Conservation (phyloP, 306 rosid genomes). For the Alnus glutinosa region DNA sequence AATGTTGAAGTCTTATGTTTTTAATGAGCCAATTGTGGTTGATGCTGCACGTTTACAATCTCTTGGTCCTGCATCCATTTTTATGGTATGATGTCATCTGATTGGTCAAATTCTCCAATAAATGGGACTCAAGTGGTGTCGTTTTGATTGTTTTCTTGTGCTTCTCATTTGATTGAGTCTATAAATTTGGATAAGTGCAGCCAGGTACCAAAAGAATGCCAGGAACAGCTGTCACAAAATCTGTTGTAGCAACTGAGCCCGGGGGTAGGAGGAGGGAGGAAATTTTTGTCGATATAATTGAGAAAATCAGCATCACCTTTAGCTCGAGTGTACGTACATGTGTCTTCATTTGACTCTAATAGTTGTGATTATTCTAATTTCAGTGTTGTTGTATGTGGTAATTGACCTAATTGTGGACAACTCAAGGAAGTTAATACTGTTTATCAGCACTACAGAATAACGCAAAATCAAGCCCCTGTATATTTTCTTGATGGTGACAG, state of each 20-base stretch:
- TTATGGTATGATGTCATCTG: slow-evolving; percentile 47
- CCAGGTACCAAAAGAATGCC: slow-evolving; percentile 87
- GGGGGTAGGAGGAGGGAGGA: slow-evolving; percentile 89
- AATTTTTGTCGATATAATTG: slow-evolving; percentile 86
- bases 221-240: slow-evolving; percentile 85
- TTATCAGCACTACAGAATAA: neutral
- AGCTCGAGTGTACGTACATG: slow-evolving; percentile 75
- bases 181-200: slow-evolving; percentile 51
- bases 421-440: neutral
- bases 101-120: slow-evolving; percentile 13
- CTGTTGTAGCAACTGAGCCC: slow-evolving; percentile 80
- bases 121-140: slow-evolving; percentile 4
- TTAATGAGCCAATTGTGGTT: slow-evolving; percentile 68
- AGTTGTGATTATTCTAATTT: slow-evolving; percentile 9
- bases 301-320: slow-evolving; percentile 90
- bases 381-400: slow-evolving; percentile 17
- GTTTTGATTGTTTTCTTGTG: slow-evolving; percentile 17
- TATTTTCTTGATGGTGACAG: slow-evolving; percentile 20
- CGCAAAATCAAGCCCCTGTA: slow-evolving; percentile 19
- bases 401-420: neutral
- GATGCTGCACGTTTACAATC: slow-evolving; percentile 66
- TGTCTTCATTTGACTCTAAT: slow-evolving; percentile 25
- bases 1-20: slow-evolving; percentile 73
- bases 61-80: slow-evolving; percentile 68
- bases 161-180: slow-evolving; percentile 12